phyloP scores from a whole-genome alignment of 2,329 filamentous ascomycete species.

The Monosporascus sp. region DNA sequence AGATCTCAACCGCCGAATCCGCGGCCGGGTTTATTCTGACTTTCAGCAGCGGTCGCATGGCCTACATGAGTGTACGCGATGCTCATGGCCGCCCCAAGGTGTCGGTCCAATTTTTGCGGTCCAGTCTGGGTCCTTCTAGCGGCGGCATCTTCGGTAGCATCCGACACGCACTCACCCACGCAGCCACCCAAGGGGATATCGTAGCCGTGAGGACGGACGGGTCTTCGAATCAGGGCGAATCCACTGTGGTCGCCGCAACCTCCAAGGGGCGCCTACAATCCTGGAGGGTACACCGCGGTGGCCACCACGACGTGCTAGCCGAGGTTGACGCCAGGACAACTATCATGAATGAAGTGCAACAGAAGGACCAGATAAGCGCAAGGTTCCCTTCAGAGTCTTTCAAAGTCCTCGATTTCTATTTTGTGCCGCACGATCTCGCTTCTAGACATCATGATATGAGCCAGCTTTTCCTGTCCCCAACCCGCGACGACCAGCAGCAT shows the following conservation, averaged over 20 bases:
- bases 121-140: slow-evolving; percentile 48
- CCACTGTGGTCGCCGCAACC: slow-evolving; percentile 77
- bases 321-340: slow-evolving; percentile 66
- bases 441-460: slow-evolving; percentile 46
- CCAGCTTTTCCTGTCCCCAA: slow-evolving; percentile 45
- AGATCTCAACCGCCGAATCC: slow-evolving; percentile 76
- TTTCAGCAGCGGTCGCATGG: slow-evolving; percentile 80
- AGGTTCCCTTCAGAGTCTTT: slow-evolving; percentile 54
- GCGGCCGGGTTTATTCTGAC: slow-evolving; percentile 80
- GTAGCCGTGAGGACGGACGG: slow-evolving; percentile 73
- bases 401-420: slow-evolving; percentile 75
- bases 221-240: slow-evolving; percentile 71
- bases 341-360: slow-evolving; percentile 58
- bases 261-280: slow-evolving; percentile 72
- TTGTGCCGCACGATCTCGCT: slow-evolving; percentile 52
- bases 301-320: slow-evolving; percentile 69
- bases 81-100: slow-evolving; percentile 80
- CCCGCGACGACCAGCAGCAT: slow-evolving; percentile 49
- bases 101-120: slow-evolving; percentile 70
- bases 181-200: slow-evolving; percentile 69
- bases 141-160: slow-evolving; percentile 77
- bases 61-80: slow-evolving; percentile 82
- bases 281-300: slow-evolving; percentile 87
- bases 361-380: slow-evolving; percentile 44
- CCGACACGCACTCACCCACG: slow-evolving; percentile 67